phyloP scores from a whole-genome alignment of 2,329 filamentous ascomycete species.

The Sphaceloma murrayae region DNA sequence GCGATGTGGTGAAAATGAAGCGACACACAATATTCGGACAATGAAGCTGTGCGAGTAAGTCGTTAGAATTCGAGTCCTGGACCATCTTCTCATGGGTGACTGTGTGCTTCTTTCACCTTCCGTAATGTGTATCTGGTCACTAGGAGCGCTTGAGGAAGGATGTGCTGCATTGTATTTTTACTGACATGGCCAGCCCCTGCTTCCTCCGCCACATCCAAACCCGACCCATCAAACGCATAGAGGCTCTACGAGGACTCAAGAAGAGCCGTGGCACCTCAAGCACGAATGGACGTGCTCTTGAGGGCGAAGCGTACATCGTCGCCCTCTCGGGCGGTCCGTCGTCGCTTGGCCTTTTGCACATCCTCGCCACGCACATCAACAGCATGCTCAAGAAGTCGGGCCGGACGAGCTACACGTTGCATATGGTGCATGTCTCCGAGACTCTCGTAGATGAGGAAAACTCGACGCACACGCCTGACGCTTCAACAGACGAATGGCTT shows the following conservation, averaged over 20 bases:
- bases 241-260: slow-evolving; percentile 42
- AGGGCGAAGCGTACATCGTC: slow-evolving; percentile 47
- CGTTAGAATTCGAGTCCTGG: not conserved
- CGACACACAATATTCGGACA: slow-evolving; percentile 4
- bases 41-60: slow-evolving; percentile 16
- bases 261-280: slow-evolving; percentile 34
- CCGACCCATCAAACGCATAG: slow-evolving; percentile 72
- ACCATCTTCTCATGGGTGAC: too few relatives aligned
- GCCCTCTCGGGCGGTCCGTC: slow-evolving; percentile 77
- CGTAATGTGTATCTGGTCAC: not conserved
- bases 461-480: too few relatives aligned
- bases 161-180: not conserved
- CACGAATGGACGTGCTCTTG: slow-evolving; percentile 33
- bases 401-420: slow-evolving; percentile 57
- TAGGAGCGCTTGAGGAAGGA: not conserved
- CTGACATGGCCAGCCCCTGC: slow-evolving; percentile 49
- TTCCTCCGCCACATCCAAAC: slow-evolving; percentile 67
- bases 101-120: not conserved
- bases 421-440: slow-evolving; percentile 42
- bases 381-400: slow-evolving; percentile 56
- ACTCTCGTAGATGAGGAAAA: too few relatives aligned
- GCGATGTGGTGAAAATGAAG: not conserved
- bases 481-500: too few relatives aligned
- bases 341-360: slow-evolving; percentile 65
- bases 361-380: slow-evolving; percentile 61